These are phyloP conservation scores for Penicillium sp. DNA, from an alignment of 2,329 filamentous ascomycete genomes.

Conservation along the genomic window DNA sequence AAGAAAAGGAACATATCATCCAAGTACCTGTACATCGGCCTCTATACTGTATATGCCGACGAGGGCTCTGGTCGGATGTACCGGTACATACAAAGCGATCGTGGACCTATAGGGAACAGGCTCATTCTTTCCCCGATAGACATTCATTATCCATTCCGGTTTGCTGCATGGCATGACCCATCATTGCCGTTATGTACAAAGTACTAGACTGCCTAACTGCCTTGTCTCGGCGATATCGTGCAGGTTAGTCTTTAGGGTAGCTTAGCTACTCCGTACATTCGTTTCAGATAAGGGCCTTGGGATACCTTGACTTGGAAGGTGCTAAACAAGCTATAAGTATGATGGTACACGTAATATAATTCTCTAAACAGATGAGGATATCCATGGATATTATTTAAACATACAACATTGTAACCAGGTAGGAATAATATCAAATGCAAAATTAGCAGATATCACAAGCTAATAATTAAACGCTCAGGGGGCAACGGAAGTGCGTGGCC, in stretches of 20 bases:
- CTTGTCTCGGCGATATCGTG: neutral
- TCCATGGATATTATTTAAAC: neutral
- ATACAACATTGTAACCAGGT: neutral
- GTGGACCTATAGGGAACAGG: neutral
- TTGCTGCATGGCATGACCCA: neutral
- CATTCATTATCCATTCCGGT: neutral
- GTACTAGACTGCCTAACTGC: neutral
- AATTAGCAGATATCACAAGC: neutral
- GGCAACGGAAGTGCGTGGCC: slow-evolving; percentile 9
- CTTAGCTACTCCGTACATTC: neutral
- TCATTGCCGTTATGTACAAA: neutral
- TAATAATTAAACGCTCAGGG: neutral
- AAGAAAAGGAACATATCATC: neutral
- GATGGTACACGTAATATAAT: neutral
- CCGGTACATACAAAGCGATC: neutral
- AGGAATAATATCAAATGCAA: neutral
- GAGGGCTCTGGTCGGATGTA: neutral
- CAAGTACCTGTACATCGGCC: neutral
- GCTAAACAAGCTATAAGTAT: neutral
- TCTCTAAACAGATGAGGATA: neutral
- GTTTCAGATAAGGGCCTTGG: neutral
- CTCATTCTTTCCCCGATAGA: neutral
- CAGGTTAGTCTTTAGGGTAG: neutral
- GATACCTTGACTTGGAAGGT: neutral
- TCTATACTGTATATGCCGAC: neutral